Evolutionary conservation across 768 basidiomycete genomes (phyloP), one percentile per base, ranked within the genome.

Genomic region (Cystoderma amianthinum): DNA sequence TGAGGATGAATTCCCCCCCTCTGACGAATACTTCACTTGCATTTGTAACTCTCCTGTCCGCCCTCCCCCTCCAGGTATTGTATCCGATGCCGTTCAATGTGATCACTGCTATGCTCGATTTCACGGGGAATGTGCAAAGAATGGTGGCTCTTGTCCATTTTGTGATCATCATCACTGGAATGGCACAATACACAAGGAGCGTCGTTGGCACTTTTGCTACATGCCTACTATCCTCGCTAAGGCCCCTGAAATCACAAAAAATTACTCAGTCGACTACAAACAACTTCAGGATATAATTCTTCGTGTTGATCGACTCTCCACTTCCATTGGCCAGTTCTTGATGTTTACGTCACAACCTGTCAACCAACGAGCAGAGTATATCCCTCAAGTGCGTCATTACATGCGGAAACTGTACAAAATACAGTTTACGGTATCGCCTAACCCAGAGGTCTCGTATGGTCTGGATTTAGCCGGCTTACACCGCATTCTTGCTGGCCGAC

Each of bases 81-180:
- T 74, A 20, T 89, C 89, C 0, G 87, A 90, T 55, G 88, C 89
- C 1, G 89, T 92, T 12, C 89, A 92, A 56, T 92, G 88, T 56
- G 88, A 92, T 54, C 87, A 91, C 50, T 92, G 88, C 47, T 86
- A 76, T 56, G 89, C 88, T 36, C 69, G 87, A 37, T 92, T 92
- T 62, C 88, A 92, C 46, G 87, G 86, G 3, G 72, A 80, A 37
- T 91, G 88, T 51, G 88, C 87, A 9, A 82, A 81, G 49, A 86
- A 84, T 48, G 88, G 88, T n/a, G 89, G 88, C 24, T 92, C 88
- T 3, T 92, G 88, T 55, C 88, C 88, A 0, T 92, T 92, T 67
- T 92, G 88, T 49, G 88, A 92, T 48, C 87, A 89, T 51, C 84
- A 89, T 46, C 89, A 92, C 53, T 91, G 88, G 88, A 88, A 91